A percentile compares a stretch with the other conserved stretches of the same genome.
Conservation (phyloP, 371 early-diverging fungal genomes). For the Haplosporangium sp. region DNA sequence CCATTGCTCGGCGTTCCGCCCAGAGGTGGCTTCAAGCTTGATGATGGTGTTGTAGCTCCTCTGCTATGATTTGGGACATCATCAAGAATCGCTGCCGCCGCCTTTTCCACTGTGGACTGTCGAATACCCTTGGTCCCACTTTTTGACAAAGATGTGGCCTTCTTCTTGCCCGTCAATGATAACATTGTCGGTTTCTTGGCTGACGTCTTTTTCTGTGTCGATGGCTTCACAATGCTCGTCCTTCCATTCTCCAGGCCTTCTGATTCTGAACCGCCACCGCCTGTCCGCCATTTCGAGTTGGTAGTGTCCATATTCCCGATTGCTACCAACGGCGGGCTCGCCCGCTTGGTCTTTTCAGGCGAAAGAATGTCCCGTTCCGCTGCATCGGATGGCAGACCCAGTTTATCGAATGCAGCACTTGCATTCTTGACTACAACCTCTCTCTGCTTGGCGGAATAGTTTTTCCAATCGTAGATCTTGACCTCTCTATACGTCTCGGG, state of each 20-base stretch:
- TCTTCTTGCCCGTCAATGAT: conserved; percentile 19
- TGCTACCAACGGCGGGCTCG: conserved; percentile 48
- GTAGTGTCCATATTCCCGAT: conserved; percentile 26
- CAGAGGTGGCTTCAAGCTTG: conserved; percentile 11
- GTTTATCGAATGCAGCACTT: conserved; percentile 59
- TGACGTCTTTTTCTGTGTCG: conserved; percentile 33
- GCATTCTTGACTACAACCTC: conserved; percentile 60
- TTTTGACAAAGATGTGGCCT: conserved; percentile 1
- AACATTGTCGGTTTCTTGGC: conserved; percentile 33
- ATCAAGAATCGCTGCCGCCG: conserved; percentile 32
- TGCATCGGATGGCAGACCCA: conserved; percentile 62
- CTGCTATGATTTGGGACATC: conserved; percentile 33
- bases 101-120: conserved; percentile 12
- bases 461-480: conserved; percentile 65
- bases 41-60: conserved; percentile 25
- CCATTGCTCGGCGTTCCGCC: conserved; percentile 22
- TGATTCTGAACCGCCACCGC: conserved; percentile 49
- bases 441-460: conserved; percentile 59
- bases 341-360: conserved; percentile 49
- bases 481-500: conserved; percentile 64
- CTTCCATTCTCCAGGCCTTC: conserved; percentile 52
- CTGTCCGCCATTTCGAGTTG: conserved; percentile 33
- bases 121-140: conserved; percentile 5
- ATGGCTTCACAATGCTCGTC: conserved; percentile 26
- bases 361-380: conserved; percentile 59